These are phyloP conservation scores for Plasmodium relictum DNA, from an alignment of 169 alveolate genomes.

Conservation along the genomic window DNA sequence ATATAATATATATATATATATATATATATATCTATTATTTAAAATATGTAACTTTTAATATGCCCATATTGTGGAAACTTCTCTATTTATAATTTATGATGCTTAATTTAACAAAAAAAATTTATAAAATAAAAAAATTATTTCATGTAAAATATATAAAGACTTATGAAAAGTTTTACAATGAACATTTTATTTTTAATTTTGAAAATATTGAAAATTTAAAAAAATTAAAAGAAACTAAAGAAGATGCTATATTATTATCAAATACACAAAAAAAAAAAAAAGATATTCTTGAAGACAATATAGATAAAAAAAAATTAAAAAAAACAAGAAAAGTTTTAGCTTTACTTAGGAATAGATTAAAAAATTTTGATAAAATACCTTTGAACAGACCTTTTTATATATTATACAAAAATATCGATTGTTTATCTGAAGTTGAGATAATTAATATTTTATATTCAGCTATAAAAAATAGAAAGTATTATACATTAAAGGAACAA, in stretches of 20 bases:
- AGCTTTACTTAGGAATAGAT: slow-evolving; percentile 14
- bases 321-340: slow-evolving; percentile 68
- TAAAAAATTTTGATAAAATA: slow-evolving; percentile 36
- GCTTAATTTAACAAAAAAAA: not conserved
- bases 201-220: slow-evolving; percentile 72
- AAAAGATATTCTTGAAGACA: slow-evolving; percentile 13
- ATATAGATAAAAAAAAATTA: slow-evolving; percentile 35
- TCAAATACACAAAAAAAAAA: not conserved
- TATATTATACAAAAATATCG: slow-evolving; percentile 61
- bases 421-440: slow-evolving; percentile 31
- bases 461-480: slow-evolving; percentile 47
- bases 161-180: slow-evolving; percentile 1
- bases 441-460: slow-evolving; percentile 33
- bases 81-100: slow-evolving; percentile 1
- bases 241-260: not conserved
- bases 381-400: slow-evolving; percentile 46
- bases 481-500: slow-evolving; percentile 3
- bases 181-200: slow-evolving; percentile 53
- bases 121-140: slow-evolving; percentile 11
- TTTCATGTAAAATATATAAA: slow-evolving; percentile 20
- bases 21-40: not conserved
- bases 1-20: slow-evolving; percentile 6
- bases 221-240: slow-evolving; percentile 46
- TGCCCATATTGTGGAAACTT: too few relatives aligned
- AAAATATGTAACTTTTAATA: too few relatives aligned